Base-by-base conservation (phyloP, 495 filamentous ascomycete genomes). In the Baudoinia panamericana region DNA sequence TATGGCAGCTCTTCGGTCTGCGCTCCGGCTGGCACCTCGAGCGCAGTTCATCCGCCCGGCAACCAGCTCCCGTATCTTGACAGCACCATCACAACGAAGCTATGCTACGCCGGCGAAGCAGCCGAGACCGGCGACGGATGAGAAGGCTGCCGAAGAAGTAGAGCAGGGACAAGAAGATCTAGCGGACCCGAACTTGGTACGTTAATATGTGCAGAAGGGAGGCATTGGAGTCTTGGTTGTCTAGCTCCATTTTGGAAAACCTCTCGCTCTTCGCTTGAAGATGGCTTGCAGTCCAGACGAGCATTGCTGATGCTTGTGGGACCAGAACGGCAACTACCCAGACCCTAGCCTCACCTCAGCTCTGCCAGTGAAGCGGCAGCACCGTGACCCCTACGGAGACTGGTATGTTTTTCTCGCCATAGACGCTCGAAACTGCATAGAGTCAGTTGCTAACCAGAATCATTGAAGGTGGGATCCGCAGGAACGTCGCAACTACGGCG, bases 391-490 rank as follows among this genome's bases (percentile, higher is more conserved):
- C 25, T 73, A 96, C 56, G 88, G 63, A 52, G 80, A 84, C 58
- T 41, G 45, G 39, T 39, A 26, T 28, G 36, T 17, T 19, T 7
- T 19, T n/a, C n/a, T n/a, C n/a, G n/a, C n/a, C n/a, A n/a, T n/a
- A n/a, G n/a, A n/a, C n/a, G n/a, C n/a, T n/a, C n/a, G n/a, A n/a
- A n/a, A n/a, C n/a, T n/a, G n/a, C n/a, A n/a, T n/a, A n/a, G n/a
- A n/a, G n/a, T n/a, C n/a, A n/a, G n/a, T n/a, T n/a, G n/a, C n/a
- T n/a, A n/a, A n/a, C n/a, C n/a, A n/a, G n/a, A n/a, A n/a, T n/a
- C n/a, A n/a, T n/a, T 12, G 10, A 2, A 96, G 86, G 84, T 96
- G 88, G 88, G 87, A 96, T 62, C 80, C 84, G 67, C 87, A 96
- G 57, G 88, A 94, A 59, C 80, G 87, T 52, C 77, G 87, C 43